Evolutionary conservation across 2,329 filamentous ascomycete genomes (phyloP).

Genomic region (Phialemoniopsis sp.): DNA sequence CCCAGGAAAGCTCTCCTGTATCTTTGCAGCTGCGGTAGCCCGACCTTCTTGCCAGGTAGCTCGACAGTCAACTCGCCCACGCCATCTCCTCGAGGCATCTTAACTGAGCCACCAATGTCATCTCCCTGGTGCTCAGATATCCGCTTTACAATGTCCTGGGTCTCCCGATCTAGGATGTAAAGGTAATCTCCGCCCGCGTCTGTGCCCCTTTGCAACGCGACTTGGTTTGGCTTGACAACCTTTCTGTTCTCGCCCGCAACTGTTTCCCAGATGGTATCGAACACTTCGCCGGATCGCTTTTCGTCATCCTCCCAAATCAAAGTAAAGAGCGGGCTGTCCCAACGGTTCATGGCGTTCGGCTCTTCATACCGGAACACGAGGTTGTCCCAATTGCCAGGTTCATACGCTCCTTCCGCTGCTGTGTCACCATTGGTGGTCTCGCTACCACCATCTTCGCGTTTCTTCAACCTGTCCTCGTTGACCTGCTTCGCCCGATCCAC

Average conservation of each 20-base stretch:
- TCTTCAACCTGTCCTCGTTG: slow-evolving; percentile 55
- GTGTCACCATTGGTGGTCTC: slow-evolving; percentile 17
- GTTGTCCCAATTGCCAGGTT: slow-evolving; percentile 66
- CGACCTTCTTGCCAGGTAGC: slow-evolving; percentile 62
- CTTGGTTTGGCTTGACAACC: slow-evolving; percentile 67
- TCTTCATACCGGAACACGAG: slow-evolving; percentile 81
- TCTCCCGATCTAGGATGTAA: slow-evolving; percentile 74
- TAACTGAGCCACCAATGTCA: slow-evolving; percentile 57
- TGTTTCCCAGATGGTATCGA: slow-evolving; percentile 70
- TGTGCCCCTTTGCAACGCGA: slow-evolving; percentile 61
- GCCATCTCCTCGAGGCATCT: slow-evolving; percentile 30
- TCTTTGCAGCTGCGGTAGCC: slow-evolving; percentile 72
- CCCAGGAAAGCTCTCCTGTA: slow-evolving; percentile 73
- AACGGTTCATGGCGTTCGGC: slow-evolving; percentile 78
- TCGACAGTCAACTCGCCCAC: slow-evolving; percentile 46
- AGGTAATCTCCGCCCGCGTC: slow-evolving; percentile 70
- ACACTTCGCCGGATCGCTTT: slow-evolving; percentile 50
- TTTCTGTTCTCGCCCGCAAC: slow-evolving; percentile 61
- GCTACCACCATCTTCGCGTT: slow-evolving; percentile 17
- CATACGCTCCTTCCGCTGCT: slow-evolving; percentile 38
- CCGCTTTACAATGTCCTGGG: slow-evolving; percentile 68
- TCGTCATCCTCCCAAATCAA: slow-evolving; percentile 71
- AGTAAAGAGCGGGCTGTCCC: slow-evolving; percentile 81
- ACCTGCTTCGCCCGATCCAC: slow-evolving; percentile 47
- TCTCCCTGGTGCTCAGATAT: slow-evolving; percentile 68